A percentile compares a stretch with the other conserved stretches of the same genome.
phyloP scores from a whole-genome alignment of 108 stramenopile species.

The Skeletonema menzelii region DNA sequence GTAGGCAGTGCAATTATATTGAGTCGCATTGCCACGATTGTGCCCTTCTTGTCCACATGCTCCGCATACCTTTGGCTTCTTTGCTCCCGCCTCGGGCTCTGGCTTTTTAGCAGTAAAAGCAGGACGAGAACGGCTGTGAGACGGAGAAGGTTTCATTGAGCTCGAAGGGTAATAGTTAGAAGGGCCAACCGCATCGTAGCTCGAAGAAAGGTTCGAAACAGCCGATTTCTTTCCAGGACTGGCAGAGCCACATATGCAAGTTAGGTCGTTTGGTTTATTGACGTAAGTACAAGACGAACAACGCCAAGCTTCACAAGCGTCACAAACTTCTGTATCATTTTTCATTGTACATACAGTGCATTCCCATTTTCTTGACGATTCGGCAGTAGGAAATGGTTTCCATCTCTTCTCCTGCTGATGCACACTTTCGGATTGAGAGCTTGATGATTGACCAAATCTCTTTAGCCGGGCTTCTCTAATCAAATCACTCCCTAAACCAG shows the following conservation, averaged over 20 bases:
- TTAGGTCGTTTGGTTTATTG: background rate
- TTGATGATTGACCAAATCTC: slow-evolving; percentile 11
- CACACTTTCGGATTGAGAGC: background rate
- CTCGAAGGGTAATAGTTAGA: background rate
- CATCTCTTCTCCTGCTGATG: background rate
- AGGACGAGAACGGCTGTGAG: background rate
- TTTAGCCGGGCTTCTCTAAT: slow-evolving; percentile 27
- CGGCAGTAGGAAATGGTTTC: background rate
- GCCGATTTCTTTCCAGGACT: background rate
- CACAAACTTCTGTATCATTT: background rate
- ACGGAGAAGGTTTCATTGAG: background rate
- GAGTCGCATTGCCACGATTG: slow-evolving; percentile 49
- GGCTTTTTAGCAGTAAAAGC: background rate
- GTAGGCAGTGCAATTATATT: slow-evolving; percentile 44
- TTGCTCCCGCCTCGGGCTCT: background rate
- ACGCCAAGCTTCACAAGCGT: background rate
- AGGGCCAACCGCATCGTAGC: background rate
- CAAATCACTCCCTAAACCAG: slow-evolving; percentile 11
- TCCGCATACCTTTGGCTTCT: slow-evolving; percentile 36
- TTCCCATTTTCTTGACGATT: background rate
- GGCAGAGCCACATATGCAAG: background rate
- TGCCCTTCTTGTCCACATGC: slow-evolving; percentile 56
- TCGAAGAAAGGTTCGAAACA: background rate
- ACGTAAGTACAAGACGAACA: background rate
- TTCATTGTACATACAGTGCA: background rate